Evolutionary conservation across 2,329 filamentous ascomycete genomes (phyloP), one percentile per base, ranked within the genome.

Genomic region (Cryphonectria naterciae): DNA sequence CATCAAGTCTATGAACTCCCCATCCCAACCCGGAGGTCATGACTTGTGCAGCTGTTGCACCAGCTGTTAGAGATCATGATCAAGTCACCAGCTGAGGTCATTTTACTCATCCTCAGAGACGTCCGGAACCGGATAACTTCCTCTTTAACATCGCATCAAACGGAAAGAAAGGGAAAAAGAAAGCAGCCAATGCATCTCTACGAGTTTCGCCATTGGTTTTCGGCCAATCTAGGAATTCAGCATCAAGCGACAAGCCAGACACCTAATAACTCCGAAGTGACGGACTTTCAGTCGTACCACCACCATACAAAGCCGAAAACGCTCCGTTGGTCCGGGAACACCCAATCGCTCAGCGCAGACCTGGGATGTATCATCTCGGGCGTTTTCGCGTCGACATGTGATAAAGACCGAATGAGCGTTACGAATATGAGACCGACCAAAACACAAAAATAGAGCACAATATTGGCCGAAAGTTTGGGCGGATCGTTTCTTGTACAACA

Each of bases 321-420:
- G 10, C 8, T 22, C 35, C 32, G 22, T 61, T 39, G 1, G 58
- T n/a, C 58, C 32, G 58, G 19, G 19, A 7, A 25, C 22, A 4
- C 17, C 17, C 5, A 35, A 32, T 22, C 2, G 4, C 32, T n/a
- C 19, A 37, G 22, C 7, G 56, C 35, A 61, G 28, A 22, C 19
- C 35, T 39, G 32, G 58, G 19, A 39, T 22, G 58, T 61, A n/a
- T 39, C 35, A 61, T n/a, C 8, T 19, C 58, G 22, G 46, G 22
- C 22, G 19, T 39, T n/a, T 22, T 39, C 58, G 22, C 35, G 58
- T 39, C 35, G n/a, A 39, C 22, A n/a, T 61, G 58, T 61, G 2
- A 61, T 61, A 15, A 61, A 61, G 7, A 61, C 58, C 8, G 22
- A 19, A 61, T 61, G 58, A n/a, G 32, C 22, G 58, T 61, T 35